A percentile compares a stretch with the other conserved stretches of the same genome.
Conservation (phyloP, 2,329 filamentous ascomycete species). For the Colletotrichum shisoi region DNA sequence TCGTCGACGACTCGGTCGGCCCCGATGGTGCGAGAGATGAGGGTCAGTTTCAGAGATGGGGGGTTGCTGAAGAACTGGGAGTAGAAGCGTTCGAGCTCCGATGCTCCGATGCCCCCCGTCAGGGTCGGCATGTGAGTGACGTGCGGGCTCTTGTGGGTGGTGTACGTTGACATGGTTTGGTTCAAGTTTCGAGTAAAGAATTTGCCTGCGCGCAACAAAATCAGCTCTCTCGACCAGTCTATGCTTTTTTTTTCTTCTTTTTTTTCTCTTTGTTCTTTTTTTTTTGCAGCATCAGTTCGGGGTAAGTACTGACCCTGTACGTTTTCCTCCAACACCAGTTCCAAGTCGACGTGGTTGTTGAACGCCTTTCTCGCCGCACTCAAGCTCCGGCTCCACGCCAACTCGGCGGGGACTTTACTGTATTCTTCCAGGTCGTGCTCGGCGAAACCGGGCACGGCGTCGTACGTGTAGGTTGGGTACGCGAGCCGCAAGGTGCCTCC, state of each 20-base stretch:
- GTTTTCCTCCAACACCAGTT: conserved; percentile 71
- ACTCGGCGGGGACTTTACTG: conserved; percentile 67
- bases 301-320: conserved; percentile 58
- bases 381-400: conserved; percentile 75
- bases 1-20: conserved; percentile 71
- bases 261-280: too few relatives aligned
- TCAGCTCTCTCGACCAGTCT: not conserved
- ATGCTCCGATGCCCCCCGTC: conserved; percentile 69
- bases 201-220: conserved; percentile 47
- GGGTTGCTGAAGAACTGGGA: conserved; percentile 71
- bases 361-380: conserved; percentile 68
- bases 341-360: conserved; percentile 68
- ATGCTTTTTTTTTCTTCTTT: too few relatives aligned
- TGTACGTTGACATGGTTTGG: conserved; percentile 67
- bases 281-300: too few relatives aligned
- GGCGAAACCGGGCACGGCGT: conserved; percentile 71
- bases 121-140: conserved; percentile 73
- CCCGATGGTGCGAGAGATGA: conserved; percentile 71
- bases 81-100: conserved; percentile 69
- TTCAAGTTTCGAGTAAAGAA: conserved; percentile 67
- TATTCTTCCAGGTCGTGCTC: conserved; percentile 75
- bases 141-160: conserved; percentile 69
- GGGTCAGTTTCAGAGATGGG: conserved; percentile 64
- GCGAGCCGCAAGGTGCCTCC: conserved; percentile 50
- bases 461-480: conserved; percentile 54